Conservation (phyloP, 192 early-diverging fungal genomes). For the Backusella circina region DNA sequence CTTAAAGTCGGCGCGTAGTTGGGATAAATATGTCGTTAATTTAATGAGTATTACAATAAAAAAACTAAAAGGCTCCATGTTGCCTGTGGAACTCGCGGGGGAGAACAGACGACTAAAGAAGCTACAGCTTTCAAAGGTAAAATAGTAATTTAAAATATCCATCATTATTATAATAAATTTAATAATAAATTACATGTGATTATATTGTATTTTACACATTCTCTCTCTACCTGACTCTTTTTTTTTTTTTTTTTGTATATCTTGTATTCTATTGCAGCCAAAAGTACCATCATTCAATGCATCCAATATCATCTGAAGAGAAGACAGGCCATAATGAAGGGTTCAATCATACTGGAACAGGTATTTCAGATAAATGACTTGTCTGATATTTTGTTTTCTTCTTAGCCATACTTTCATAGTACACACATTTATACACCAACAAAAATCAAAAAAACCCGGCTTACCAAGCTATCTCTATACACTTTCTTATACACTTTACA, state of each 20-base stretch:
- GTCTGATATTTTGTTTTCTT: neutral
- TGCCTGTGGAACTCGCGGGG: conserved; percentile 1
- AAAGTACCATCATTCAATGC: neutral
- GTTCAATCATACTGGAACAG: neutral
- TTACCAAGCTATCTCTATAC: neutral
- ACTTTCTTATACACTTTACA: neutral
- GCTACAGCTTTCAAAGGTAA: neutral
- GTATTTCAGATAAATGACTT: neutral
- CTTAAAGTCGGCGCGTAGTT: conserved; percentile 71
- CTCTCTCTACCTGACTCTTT: no score
- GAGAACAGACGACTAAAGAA: neutral
- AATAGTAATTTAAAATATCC: neutral
- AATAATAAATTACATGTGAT: neutral
- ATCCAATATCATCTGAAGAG: neutral
- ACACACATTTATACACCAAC: neutral
- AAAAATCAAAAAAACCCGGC: neutral
- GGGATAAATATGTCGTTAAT: conserved; percentile 73
- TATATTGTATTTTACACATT: neutral
- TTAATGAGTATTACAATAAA: conserved; percentile 66
- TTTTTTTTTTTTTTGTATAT: neutral
- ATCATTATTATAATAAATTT: neutral
- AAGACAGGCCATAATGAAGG: neutral
- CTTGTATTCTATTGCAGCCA: neutral
- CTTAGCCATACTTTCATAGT: neutral
- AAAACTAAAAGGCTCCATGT: conserved; percentile 37